Conservation (phyloP, 192 early-diverging fungal species). For the Phycomyces nitens region DNA sequence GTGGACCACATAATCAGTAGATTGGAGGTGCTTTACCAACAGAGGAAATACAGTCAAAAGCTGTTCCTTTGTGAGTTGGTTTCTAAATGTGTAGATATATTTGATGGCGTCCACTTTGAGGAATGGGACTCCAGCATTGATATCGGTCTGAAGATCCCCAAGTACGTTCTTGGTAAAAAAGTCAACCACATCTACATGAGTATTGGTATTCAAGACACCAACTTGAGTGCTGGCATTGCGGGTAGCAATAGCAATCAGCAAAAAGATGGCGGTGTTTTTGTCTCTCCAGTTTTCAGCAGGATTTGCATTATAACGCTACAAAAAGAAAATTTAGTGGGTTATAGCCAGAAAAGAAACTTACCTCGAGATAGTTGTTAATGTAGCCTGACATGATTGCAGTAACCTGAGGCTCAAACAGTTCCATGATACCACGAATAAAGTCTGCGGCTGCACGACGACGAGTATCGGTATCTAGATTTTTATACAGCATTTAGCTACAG, state of each 20-base stretch:
- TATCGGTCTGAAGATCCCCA: slow-evolving; percentile 71
- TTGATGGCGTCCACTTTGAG: slow-evolving; percentile 95
- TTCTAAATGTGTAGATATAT: slow-evolving; percentile 91
- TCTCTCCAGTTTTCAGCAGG: slow-evolving; percentile 79
- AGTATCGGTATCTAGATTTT: slow-evolving; percentile 72
- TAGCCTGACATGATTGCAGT: slow-evolving; percentile 81
- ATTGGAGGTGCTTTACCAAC: slow-evolving; percentile 76
- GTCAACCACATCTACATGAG: slow-evolving; percentile 75
- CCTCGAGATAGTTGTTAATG: slow-evolving; percentile 61
- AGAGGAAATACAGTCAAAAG: slow-evolving; percentile 73
- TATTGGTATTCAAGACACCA: slow-evolving; percentile 85
- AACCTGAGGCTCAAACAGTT: slow-evolving; percentile 80
- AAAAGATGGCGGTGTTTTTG: slow-evolving; percentile 93
- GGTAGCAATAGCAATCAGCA: slow-evolving; percentile 87
- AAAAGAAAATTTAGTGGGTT: too few relatives aligned
- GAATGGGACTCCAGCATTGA: slow-evolving; percentile 69
- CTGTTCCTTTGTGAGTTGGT: slow-evolving; percentile 84
- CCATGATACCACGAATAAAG: slow-evolving; percentile 87
- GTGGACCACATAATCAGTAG: slow-evolving; percentile 77
- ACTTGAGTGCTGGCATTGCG: slow-evolving; percentile 71
- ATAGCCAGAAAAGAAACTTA: slow-evolving; percentile 23
- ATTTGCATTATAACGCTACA: slow-evolving; percentile 67
- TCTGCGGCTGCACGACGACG: slow-evolving; percentile 90
- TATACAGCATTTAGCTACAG: too few relatives aligned
- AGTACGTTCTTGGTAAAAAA: slow-evolving; percentile 83